Base-by-base conservation (phyloP, 116 monocot genomes). In the Zostera marina region DNA sequence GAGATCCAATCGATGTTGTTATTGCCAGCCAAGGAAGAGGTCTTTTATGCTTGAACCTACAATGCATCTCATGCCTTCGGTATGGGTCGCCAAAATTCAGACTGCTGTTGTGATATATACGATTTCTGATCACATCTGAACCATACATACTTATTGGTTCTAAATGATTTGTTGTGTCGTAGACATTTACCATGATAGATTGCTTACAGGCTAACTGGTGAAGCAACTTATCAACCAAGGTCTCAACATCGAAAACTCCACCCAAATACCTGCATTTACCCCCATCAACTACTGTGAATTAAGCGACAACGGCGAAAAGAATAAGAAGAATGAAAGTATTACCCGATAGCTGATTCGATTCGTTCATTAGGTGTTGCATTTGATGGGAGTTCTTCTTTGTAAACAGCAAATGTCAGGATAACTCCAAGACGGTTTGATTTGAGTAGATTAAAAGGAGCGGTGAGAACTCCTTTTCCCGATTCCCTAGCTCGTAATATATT, bases 31-130 rank as follows among this genome's bases (percentile, higher is more conserved):
- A 98, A 14, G 98, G 98, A 57, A 72, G 68, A 22, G 90, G 85
- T n/a, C 90, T 76, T 46, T 81, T 90, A 22, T 80, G 47, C 14
- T 66, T 89, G 63, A 90, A 89, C 77, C 98, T 80, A 83, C 98
- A 98, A 62, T 86, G 98, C 90, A 98, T 98, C 77, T 89, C 85
- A 73, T 98, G 98, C 65, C 80, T 85, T 68, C 98, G 77, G 47
- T 78, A 25, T 17, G 98, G 98, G 23, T 98, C 98, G 8, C 98
- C 98, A 74, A 98, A 98, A 58, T 80, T 72, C 64, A 98, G 88
- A 26, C 76, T 73, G 68, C 86, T 89, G 56, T 70, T 71, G 64
- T 98, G 98, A 62, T 53, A 80, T 24, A 98, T 76, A 22, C 74
- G 66, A 23, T 48, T 76, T 22, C 63, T 66, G 5, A 72, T 76